Evolutionary conservation across 495 filamentous ascomycete species (phyloP).

Genomic region (Polyplosphaeria fusca): DNA sequence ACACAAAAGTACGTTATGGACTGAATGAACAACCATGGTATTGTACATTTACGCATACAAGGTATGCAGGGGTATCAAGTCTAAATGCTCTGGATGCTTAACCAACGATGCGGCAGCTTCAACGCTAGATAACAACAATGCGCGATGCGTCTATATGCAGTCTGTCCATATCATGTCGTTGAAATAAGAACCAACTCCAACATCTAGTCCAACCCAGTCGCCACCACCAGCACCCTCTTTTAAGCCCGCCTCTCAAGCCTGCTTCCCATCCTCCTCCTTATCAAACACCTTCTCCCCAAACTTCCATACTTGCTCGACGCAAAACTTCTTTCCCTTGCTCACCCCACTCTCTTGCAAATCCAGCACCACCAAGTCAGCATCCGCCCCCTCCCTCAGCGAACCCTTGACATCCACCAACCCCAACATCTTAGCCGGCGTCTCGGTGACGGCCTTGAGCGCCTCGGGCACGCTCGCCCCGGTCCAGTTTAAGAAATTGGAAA

Average conservation of each 20-base stretch:
- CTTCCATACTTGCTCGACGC: conserved; percentile 75
- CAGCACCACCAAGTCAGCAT: conserved; percentile 76
- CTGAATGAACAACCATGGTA: too few relatives aligned
- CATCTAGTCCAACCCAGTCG: neutral
- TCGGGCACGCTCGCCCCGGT: conserved; percentile 59
- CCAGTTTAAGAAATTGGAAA: conserved; percentile 76
- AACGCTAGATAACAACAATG: too few relatives aligned
- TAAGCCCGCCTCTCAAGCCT: neutral
- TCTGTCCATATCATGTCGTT: neutral
- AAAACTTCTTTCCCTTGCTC: conserved; percentile 49
- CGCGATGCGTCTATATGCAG: too few relatives aligned
- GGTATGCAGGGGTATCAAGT: too few relatives aligned
- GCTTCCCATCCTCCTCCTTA: neutral
- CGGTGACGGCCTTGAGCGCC: conserved; percentile 67
- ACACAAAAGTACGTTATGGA: too few relatives aligned
- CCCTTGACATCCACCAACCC: conserved; percentile 67
- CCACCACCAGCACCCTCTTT: neutral
- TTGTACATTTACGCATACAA: too few relatives aligned
- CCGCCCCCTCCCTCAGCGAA: conserved; percentile 61
- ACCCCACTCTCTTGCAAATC: conserved; percentile 50
- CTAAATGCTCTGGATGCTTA: too few relatives aligned
- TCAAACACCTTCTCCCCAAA: conserved; percentile 50
- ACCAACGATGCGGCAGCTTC: too few relatives aligned
- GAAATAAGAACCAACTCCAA: neutral
- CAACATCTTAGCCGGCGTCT: conserved; percentile 70